Evolutionary conservation across 164 flowering plant species (phyloP), one percentile per base, ranked within the genome.

Genomic region (Sedum album): DNA sequence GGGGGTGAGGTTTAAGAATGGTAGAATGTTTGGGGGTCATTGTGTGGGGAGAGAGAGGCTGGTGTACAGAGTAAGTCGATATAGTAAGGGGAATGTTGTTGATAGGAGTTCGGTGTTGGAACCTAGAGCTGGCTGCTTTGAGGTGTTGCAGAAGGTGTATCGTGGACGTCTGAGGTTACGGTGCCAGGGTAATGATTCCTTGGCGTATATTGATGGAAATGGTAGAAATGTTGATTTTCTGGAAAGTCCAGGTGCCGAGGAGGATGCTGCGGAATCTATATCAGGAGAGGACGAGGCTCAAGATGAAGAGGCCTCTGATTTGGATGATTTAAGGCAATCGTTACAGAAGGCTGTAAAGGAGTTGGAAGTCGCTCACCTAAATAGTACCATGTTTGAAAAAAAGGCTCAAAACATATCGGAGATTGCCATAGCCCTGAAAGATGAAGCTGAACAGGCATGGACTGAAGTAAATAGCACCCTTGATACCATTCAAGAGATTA

Each of bases 371-470:
- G 97, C 94, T 31, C 80, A 77, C 66, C 68, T 86, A 18, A 92
- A 92, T 70, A 90, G 97, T 74, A 79, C 80, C 31, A 84, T 84
- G 93, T 92, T 90, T n/a, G n/a, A n/a, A n/a, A n/a, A n/a, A n/a
- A n/a, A n/a, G n/a, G n/a, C n/a, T n/a, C n/a, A n/a, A n/a, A 85
- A 66, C 70, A 83, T 95, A 77, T 86, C 99, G 20, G 99, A 95
- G 76, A 55, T 89, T 57, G 97, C 99, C 1, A 90, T 95, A 70
- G 87, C 97, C 6, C 73, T 88, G 74, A 85, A 86, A 74, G 99
- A 95, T 73, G 86, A 87, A 72, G 93, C 94, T 17, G 78, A 41
- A 4, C 78, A 69, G 78, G 94, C 97, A 44, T 79, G 90, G 91
- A 73, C 69, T 53, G 79, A 87, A 74, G 94, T 90, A 21, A 79